Base-by-base conservation (phyloP, 768 basidiomycete species). In the Leccinum barrowsii region DNA sequence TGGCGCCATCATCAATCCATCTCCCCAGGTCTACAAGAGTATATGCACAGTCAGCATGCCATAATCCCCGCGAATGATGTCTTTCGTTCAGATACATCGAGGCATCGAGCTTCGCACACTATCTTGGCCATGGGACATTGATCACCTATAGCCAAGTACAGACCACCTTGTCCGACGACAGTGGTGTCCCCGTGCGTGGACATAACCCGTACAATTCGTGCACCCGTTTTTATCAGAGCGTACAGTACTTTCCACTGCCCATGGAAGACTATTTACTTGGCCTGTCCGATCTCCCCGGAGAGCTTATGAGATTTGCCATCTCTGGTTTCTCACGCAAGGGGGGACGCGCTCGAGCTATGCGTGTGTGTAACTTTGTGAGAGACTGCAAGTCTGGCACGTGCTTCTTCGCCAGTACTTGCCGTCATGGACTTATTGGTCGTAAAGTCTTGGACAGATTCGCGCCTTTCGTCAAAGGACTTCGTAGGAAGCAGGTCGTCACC, bases 261-360 rank as follows among this genome's bases (percentile, higher is more conserved):
- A 69, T 84, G 34, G 85, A 89, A 42, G 95, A 98, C 69, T 98
- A 97, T 68, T 77, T 98, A 13, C 83, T 98, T 3, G 97, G 97
- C 5, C 75, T 98, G 28, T 91, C 92, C 7, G 97, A 99, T 73
- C 80, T 99, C 21, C 97, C 94, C 0, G 97, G 97, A 47, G 97
- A 99, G 74, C 83, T 98, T 24, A 98, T 98, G 97, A 83, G 96
- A 34, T 89, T 88, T 62, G 94, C 93, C 11, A 96, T 98, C 59
- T 90, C 92, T 49, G 84, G 89, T 49, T 84, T 94, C 44, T 76
- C 84, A 3, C 82, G 80, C 15, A 82, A 81, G 49, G 87, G 87
- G 3, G 88, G 87, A 4, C 82, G 84, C 11, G 73, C 76, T 57
- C 84, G 80, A 65, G 88, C 89, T 1, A 76, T 73, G 19, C 76